Evolutionary conservation across 768 basidiomycete genomes (phyloP).

Genomic region (Wakefieldia striispora): DNA sequence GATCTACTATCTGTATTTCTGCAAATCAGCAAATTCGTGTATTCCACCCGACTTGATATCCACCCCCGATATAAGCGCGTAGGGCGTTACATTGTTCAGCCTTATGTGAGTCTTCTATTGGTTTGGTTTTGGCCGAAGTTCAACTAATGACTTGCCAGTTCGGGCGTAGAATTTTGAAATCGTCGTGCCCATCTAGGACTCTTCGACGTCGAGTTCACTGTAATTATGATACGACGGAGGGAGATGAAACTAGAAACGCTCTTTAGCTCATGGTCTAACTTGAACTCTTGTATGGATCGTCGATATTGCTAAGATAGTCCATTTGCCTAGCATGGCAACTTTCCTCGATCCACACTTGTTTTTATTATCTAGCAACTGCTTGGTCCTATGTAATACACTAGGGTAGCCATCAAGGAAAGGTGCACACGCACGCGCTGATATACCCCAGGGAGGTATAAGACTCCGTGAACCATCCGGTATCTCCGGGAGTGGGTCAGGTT

Average conservation of each 20-base stretch:
- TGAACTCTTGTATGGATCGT: constrained; percentile 6
- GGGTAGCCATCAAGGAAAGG: too few species aligned
- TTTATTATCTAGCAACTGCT: too few species aligned
- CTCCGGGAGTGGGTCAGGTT: too few species aligned
- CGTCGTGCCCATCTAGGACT: neutral
- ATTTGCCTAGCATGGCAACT: constrained; percentile 6
- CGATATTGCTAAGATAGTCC: constrained; percentile 10
- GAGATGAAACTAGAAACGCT: constrained; percentile 7
- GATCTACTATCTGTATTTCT: constrained; percentile 10
- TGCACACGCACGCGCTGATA: too few species aligned
- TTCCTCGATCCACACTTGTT: too few species aligned
- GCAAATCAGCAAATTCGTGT: constrained; percentile 14
- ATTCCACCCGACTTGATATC: constrained; percentile 3
- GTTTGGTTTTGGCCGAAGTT: neutral
- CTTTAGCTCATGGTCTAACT: constrained; percentile 6
- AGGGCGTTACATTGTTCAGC: constrained; percentile 5
- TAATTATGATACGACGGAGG: neutral
- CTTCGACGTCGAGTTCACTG: neutral
- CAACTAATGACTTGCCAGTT: too few species aligned
- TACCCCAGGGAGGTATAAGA: too few species aligned
- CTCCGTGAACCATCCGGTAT: too few species aligned
- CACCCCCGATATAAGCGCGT: neutral
- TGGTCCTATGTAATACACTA: too few species aligned
- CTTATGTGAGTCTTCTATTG: constrained; percentile 16
- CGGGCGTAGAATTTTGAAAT: constrained; percentile 1